Evolutionary conservation across 306 rosid species (phyloP).

Genomic region (Ammopiptanthus mongolicus): DNA sequence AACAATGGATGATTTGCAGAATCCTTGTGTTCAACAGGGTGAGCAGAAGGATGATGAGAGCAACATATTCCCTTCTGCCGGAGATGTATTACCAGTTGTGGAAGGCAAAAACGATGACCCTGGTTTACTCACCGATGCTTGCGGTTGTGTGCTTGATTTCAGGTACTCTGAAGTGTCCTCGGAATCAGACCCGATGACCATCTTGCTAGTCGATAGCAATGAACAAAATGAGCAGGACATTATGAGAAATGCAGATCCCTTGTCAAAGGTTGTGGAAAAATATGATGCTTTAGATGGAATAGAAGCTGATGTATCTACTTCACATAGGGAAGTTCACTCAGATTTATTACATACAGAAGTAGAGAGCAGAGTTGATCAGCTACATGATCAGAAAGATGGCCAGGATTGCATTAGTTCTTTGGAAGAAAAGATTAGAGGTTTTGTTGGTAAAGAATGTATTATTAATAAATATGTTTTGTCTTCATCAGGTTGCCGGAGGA

Average conservation of each 20-base stretch:
- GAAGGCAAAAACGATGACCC: conserved; percentile 22
- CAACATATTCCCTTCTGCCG: conserved; percentile 12
- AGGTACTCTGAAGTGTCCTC: conserved; percentile 30
- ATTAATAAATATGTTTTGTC: conserved; percentile 23
- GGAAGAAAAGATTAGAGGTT: conserved; percentile 35
- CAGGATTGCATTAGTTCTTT: conserved; percentile 26
- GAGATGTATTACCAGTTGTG: conserved; percentile 8
- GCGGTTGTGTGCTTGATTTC: conserved; percentile 24
- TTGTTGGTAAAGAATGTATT: conserved; percentile 33
- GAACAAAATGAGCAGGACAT: conserved; percentile 36
- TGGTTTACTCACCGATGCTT: conserved; percentile 22
- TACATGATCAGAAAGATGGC: conserved; percentile 31
- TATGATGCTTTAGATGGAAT: conserved; percentile 29
- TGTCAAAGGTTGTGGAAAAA: conserved; percentile 28
- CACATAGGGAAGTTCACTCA: conserved; percentile 36
- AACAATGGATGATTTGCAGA: conserved; percentile 13
- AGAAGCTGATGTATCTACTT: conserved; percentile 37
- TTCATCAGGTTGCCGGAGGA: conserved; percentile 28
- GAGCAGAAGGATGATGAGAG: conserved; percentile 34
- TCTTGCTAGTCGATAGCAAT: conserved; percentile 25
- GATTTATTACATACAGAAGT: conserved; percentile 21
- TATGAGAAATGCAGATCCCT: conserved; percentile 27
- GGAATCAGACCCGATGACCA: conserved; percentile 24
- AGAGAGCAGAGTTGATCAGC: conserved; percentile 21
- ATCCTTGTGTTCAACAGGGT: conserved; percentile 30